Percentiles rank a stretch among this genome's conserved stretches.
Evolutionary conservation across 2,329 filamentous ascomycete species (phyloP).

Genomic region (Paecilomyces variotii): DNA sequence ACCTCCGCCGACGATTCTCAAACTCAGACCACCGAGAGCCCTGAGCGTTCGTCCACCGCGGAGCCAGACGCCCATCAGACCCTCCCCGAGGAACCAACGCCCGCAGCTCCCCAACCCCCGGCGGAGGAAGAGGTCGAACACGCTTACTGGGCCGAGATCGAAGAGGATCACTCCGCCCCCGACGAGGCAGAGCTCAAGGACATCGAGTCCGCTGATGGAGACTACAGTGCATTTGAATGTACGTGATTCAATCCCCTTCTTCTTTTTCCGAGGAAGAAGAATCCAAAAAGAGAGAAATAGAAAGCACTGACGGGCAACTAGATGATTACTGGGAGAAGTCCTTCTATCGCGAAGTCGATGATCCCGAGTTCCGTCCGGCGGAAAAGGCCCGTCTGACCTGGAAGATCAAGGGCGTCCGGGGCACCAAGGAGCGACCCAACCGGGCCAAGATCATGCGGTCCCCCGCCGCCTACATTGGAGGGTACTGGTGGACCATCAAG

Average conservation of each 20-base stretch:
- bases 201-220: slow-evolving; percentile 43
- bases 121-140: slow-evolving; percentile 24
- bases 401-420: slow-evolving; percentile 51
- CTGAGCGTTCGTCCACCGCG: not conserved
- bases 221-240: slow-evolving; percentile 49
- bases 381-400: slow-evolving; percentile 52
- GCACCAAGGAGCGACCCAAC: slow-evolving; percentile 53
- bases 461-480: slow-evolving; percentile 47
- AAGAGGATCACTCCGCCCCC: slow-evolving; percentile 49
- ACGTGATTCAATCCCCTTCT: slow-evolving; percentile 8
- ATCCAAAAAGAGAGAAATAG: not conserved
- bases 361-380: slow-evolving; percentile 49
- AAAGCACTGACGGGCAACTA: slow-evolving; percentile 11
- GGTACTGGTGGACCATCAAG: slow-evolving; percentile 58
- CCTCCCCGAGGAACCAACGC: slow-evolving; percentile 7
- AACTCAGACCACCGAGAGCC: not conserved
- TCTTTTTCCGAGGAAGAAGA: not conserved
- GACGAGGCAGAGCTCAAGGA: slow-evolving; percentile 52
- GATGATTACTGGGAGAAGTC: slow-evolving; percentile 52
- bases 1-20: slow-evolving; percentile 8
- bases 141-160: slow-evolving; percentile 46
- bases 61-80: not conserved
- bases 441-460: slow-evolving; percentile 52
- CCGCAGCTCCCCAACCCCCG: slow-evolving; percentile 9
- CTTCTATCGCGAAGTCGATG: slow-evolving; percentile 48